A percentile compares a stretch with the other conserved stretches of the same genome.
These are phyloP conservation scores for Trametes coccinea DNA, from an alignment of 768 basidiomycete genomes.

Conservation along the genomic window DNA sequence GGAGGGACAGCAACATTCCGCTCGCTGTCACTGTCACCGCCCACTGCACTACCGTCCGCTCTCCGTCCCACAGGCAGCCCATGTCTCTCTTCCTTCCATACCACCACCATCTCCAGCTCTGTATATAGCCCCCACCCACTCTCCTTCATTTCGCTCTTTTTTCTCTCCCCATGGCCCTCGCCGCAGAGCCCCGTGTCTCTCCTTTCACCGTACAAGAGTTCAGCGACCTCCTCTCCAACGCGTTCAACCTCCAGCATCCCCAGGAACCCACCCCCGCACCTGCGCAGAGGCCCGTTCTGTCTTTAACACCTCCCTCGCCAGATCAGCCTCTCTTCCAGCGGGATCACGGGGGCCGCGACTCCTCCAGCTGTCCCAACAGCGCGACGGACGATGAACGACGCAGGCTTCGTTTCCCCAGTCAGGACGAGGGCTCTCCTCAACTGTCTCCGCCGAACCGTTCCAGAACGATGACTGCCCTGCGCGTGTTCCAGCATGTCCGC, in stretches of 20 bases:
- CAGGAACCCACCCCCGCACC: not conserved
- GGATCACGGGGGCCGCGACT: conserved; percentile 7
- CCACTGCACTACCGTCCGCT: not conserved
- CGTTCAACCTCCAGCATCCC: conserved; percentile 24
- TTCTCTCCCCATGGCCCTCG: conserved; percentile 15
- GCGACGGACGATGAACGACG: conserved; percentile 17
- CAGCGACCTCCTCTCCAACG: conserved; percentile 30
- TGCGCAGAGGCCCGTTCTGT: conserved; percentile 6
- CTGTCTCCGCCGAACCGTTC: conserved; percentile 14
- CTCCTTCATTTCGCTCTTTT: conserved; percentile 8
- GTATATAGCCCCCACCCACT: conserved; percentile 18
- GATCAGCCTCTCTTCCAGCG: not conserved
- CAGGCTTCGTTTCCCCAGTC: conserved; percentile 2
- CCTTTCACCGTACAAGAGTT: conserved; percentile 30
- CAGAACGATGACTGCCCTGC: conserved; percentile 20
- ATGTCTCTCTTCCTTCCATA: conserved; percentile 10
- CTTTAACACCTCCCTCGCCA: conserved; percentile 16
- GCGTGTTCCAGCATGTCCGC: conserved; percentile 28
- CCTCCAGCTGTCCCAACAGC: conserved; percentile 19
- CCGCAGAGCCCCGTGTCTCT: conserved; percentile 14
- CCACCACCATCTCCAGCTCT: conserved; percentile 17
- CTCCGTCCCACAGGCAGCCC: not conserved
- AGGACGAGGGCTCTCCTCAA: conserved; percentile 6
- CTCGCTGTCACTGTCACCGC: conserved; percentile 8
- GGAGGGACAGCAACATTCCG: conserved; percentile 12